Conservation (phyloP, 371 early-diverging fungal species). For the Apophysomyces ossiformis region DNA sequence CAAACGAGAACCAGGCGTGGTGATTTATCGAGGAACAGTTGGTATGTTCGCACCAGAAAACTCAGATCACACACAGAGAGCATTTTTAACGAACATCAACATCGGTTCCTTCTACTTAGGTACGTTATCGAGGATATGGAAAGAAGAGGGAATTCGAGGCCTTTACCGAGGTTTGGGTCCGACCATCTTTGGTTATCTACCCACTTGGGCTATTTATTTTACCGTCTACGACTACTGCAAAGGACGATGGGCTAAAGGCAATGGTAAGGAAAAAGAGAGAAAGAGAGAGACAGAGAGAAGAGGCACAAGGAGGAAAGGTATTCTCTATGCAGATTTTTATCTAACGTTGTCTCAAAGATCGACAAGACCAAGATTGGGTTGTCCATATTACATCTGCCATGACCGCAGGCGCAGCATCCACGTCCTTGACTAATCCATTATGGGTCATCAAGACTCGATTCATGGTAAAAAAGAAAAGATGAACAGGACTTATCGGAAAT, state of each 20-base stretch:
- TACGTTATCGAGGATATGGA: constrained; percentile 77
- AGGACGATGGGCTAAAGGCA: constrained; percentile 25
- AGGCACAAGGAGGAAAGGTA: too few relatives aligned
- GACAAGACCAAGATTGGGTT: constrained; percentile 54
- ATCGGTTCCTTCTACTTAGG: constrained; percentile 30
- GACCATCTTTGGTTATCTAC: constrained; percentile 87
- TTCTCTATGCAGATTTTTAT: neutral
- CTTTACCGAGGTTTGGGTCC: constrained; percentile 91
- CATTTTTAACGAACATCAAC: neutral
- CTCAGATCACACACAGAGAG: neutral
- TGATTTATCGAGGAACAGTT: constrained; percentile 50
- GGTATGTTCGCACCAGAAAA: constrained; percentile 22
- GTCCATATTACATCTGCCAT: constrained; percentile 88
- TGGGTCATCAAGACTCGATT: constrained; percentile 95
- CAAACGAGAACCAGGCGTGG: constrained; percentile 40
- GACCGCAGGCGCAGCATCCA: constrained; percentile 84
- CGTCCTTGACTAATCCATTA: constrained; percentile 84
- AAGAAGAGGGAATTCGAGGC: constrained; percentile 87
- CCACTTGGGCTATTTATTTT: constrained; percentile 94
- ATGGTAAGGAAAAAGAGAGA: neutral
- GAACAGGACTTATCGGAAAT: neutral
- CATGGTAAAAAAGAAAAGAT: constrained; percentile 70
- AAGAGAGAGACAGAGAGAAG: neutral
- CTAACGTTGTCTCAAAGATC: constrained; percentile 26
- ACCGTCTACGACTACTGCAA: constrained; percentile 77